These are phyloP conservation scores for Chaetomium globosum DNA, from an alignment of 2,329 filamentous ascomycete genomes.

Conservation along the genomic window DNA sequence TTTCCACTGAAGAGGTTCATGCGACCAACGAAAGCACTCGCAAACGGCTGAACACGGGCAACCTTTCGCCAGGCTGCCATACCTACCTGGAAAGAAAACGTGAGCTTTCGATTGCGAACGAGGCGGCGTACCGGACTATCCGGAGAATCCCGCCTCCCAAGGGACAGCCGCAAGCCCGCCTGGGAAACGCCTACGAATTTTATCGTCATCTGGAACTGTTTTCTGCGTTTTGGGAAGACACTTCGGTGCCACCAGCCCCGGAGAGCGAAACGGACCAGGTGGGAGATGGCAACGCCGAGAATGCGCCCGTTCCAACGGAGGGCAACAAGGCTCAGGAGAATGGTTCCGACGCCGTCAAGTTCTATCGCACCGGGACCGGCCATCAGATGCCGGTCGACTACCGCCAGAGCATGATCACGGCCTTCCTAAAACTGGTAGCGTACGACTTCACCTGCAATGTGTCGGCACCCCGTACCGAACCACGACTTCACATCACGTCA, in stretches of 20 bases:
- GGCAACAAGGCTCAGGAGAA: constrained; percentile 23
- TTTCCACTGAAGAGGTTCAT: constrained; percentile 54
- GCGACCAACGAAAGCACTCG: constrained; percentile 54
- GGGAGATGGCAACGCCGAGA: constrained; percentile 16
- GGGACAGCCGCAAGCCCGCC: constrained; percentile 56
- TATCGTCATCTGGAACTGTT: constrained; percentile 64
- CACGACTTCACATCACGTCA: constrained; percentile 58
- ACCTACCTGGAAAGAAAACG: constrained; percentile 61
- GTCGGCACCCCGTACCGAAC: constrained; percentile 58
- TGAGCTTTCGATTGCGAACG: constrained; percentile 60
- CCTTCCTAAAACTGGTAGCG: constrained; percentile 65
- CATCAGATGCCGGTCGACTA: constrained; percentile 61
- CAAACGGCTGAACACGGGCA: constrained; percentile 55
- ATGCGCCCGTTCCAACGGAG: constrained; percentile 5
- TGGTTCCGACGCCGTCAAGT: constrained; percentile 31
- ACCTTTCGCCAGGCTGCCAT: constrained; percentile 58
- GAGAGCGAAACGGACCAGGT: constrained; percentile 16
- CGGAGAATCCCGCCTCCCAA: constrained; percentile 58
- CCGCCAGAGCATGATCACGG: constrained; percentile 58
- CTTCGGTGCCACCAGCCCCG: constrained; percentile 44
- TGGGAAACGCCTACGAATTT: constrained; percentile 68
- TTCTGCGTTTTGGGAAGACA: constrained; percentile 64
- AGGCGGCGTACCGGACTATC: constrained; percentile 63
- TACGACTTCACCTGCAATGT: constrained; percentile 69
- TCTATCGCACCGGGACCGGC: constrained; percentile 54